phyloP scores from a whole-genome alignment of 805 yeast species.

The Yarrowia sp. region DNA sequence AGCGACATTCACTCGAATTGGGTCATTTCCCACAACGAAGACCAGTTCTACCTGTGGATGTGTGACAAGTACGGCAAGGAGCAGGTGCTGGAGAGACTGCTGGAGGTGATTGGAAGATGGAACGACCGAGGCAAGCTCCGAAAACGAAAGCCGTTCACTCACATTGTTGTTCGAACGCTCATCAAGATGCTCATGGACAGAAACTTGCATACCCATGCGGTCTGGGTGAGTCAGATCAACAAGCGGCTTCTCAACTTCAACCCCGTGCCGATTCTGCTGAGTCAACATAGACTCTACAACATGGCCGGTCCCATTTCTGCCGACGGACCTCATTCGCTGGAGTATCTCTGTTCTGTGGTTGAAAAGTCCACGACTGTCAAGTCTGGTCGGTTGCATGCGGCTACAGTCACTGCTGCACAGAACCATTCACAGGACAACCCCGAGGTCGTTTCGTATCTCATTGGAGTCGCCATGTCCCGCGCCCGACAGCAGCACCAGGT shows the following conservation, averaged over 20 bases:
- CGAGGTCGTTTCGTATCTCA: background rate
- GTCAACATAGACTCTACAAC: conserved; percentile 8
- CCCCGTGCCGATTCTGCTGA: conserved; percentile 15
- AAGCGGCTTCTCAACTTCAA: background rate
- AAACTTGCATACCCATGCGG: conserved; percentile 28
- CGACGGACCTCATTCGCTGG: background rate
- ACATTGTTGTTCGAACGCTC: background rate
- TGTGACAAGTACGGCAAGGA: conserved; percentile 8
- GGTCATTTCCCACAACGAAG: background rate
- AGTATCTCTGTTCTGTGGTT: conserved; percentile 17
- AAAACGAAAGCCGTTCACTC: background rate
- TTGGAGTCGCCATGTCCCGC: conserved; percentile 3
- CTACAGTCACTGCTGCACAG: background rate
- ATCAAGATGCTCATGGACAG: conserved; percentile 23
- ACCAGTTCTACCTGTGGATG: conserved; percentile 28
- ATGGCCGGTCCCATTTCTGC: conserved; percentile 21
- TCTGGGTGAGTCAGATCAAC: conserved; percentile 15
- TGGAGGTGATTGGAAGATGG: conserved; percentile 10
- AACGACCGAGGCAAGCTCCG: background rate
- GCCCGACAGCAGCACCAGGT: conserved; percentile 5
- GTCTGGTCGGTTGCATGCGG: background rate
- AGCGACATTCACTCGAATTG: background rate
- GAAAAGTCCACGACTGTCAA: conserved; percentile 16
- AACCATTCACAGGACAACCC: background rate
- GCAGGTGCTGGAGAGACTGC: background rate